phyloP scores from a whole-genome alignment of 257 asterid species.

The Penstemon davidsonii region DNA sequence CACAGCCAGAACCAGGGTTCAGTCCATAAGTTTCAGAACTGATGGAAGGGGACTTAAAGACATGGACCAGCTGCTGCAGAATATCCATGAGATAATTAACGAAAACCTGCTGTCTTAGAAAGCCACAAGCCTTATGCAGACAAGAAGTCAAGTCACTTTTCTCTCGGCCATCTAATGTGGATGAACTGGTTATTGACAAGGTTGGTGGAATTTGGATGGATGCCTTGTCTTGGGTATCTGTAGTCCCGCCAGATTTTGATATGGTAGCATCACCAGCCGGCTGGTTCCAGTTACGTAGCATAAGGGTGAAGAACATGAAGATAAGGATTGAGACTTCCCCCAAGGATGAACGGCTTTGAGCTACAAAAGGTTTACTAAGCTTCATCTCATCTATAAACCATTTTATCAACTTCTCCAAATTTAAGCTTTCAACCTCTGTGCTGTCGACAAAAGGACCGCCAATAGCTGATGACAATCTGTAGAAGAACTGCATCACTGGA shows the following conservation, averaged over 20 bases:
- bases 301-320: constrained; percentile 92
- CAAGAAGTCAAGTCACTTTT: constrained; percentile 64
- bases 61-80: constrained; percentile 82
- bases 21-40: constrained; percentile 57
- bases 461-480: constrained; percentile 86
- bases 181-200: constrained; percentile 47
- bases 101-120: constrained; percentile 84
- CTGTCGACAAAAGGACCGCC: constrained; percentile 91
- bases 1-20: constrained; percentile 83
- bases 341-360: constrained; percentile 73
- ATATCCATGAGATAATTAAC: constrained; percentile 92
- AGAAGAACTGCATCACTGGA: constrained; percentile 94
- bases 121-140: constrained; percentile 70
- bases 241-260: constrained; percentile 57
- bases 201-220: constrained; percentile 46
- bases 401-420: constrained; percentile 80
- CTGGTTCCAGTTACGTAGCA: constrained; percentile 99
- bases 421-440: constrained; percentile 65
- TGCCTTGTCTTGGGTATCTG: constrained; percentile 68
- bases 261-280: constrained; percentile 74
- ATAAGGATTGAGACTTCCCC: constrained; percentile 87
- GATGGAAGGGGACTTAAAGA: constrained; percentile 74
- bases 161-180: constrained; percentile 63
- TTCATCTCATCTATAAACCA: constrained; percentile 93
- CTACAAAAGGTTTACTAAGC: constrained; percentile 56